phyloP scores from a whole-genome alignment of 2,329 filamentous ascomycete species.

The Tolypocladium tundrense region DNA sequence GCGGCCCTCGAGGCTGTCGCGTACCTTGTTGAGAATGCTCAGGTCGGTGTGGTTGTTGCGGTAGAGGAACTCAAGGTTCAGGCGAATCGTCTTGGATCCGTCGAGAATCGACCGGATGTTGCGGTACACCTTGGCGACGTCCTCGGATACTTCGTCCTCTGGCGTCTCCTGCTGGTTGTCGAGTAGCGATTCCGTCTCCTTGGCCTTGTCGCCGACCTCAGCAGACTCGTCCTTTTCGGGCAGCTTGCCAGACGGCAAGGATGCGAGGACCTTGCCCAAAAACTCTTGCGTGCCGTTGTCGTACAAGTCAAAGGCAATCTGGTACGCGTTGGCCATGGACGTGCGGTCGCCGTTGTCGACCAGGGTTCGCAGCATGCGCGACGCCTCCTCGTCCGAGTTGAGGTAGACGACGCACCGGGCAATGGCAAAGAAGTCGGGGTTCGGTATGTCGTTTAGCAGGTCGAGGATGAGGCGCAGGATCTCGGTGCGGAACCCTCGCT shows the following conservation, averaged over 20 bases:
- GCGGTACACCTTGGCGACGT: conserved; percentile 45
- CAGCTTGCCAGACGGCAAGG: conserved; percentile 51
- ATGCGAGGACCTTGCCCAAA: conserved; percentile 75
- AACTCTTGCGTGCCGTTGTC: conserved; percentile 99
- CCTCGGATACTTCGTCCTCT: conserved; percentile 43
- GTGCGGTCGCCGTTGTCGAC: conserved; percentile 69
- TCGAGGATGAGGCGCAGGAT: conserved; percentile 90
- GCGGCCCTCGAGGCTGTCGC: conserved; percentile 86
- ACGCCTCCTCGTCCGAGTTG: conserved; percentile 83
- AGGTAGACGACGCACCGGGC: conserved; percentile 96
- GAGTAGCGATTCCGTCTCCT: conserved; percentile 39
- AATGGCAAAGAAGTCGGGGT: conserved; percentile 94
- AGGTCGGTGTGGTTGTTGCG: conserved; percentile 90
- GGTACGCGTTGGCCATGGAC: conserved; percentile 81
- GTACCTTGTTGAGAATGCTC: conserved; percentile 88
- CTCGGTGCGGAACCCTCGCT: conserved; percentile 71
- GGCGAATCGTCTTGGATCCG: conserved; percentile 84
- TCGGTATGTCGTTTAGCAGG: conserved; percentile 84
- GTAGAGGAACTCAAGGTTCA: conserved; percentile 95
- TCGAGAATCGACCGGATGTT: conserved; percentile 64
- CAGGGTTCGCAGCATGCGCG: conserved; percentile 71
- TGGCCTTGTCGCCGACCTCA: conserved; percentile 31
- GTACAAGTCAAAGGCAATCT: conserved; percentile 96
- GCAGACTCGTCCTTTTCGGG: conserved; percentile 30
- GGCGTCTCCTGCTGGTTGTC: conserved; percentile 40